Base-by-base conservation (phyloP, 2,329 filamentous ascomycete genomes). In the Paradendryphiella salina region DNA sequence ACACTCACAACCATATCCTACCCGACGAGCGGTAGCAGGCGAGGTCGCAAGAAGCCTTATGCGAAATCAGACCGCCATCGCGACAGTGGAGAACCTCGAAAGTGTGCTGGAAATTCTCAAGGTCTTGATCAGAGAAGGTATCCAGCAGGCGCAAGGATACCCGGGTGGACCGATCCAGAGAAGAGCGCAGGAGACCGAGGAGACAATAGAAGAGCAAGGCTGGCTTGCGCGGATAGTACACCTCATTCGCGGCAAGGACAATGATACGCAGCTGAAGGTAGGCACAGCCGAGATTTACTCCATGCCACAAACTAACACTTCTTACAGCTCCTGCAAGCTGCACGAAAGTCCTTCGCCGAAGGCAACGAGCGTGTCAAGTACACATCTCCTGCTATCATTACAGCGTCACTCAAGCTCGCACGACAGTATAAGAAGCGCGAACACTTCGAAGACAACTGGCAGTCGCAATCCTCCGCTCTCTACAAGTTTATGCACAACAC, bases 141-240 rank as follows among this genome's bases (percentile, higher is more conserved):
- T 89, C 11, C 92, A 96, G 65, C 73, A 77, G 46, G 85, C 89
- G n/a, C 82, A 85, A 38, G 90, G 90, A 23, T 96, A 96, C 64
- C 87, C 92, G 0, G 89, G 90, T 3, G 85, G 88, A 32, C 84
- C 88, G 5, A 76, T 80, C 11, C 89, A 93, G 67, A 82, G 90
- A 57, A 85, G 90, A 55, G 83, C 84, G 15, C 79, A 83, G 38
- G 95, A 99, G 77, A 97, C 94, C 0, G 94, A 99, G 56, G 95
- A 99, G 77, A 97, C 93, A 0, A 85, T 97, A 66, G 93, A 99
- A 74, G 94, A 99, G 76, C 94, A 99, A 78, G 94, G 94, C 43
- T 96, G 91, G 91, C 80, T 99, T 46, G 94, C 94, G 29, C 84
- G 94, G 63, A 87, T 99, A 67, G 85, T 96, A 14, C 94, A 99